Evolutionary conservation across 495 filamentous ascomycete genomes (phyloP), one percentile per base, ranked within the genome.

Genomic region (Hyaloscypha hepaticicola): DNA sequence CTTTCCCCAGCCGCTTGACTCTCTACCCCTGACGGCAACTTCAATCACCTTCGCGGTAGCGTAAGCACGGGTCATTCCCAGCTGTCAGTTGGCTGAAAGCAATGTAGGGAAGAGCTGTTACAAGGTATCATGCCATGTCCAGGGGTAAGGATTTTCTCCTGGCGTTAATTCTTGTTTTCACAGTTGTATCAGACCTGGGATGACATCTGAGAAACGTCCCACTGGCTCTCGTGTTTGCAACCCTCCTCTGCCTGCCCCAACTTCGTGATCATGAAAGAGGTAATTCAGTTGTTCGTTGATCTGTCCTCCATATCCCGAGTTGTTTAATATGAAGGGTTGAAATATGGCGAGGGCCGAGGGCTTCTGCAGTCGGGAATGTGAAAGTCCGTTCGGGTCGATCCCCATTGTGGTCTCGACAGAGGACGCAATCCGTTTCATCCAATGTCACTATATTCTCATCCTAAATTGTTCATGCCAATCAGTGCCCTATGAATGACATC

Each of bases 381-480:
- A 16, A 1, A 16, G 38, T 45, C 38, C 38, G 38, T 19, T 45
- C 38, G 6, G 6, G 38, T 45, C 38, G 38, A 45, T 45, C 38
- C 38, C 38, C 14, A 45, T 45, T 19, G 4, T 45, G 4, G 38
- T 45, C 16, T 45, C 19, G 38, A 45, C 38, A 56, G 28, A n/a
- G 11, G 11, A 21, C 53, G 8, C 0, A 25, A 56, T 33, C 33
- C 53, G 53, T 56, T 56, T 56, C 53, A 56, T 56, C 26, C 11
- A 56, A 56, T 56, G 53, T 33, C 53, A 56, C 27, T 31, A 3
- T 33, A 8, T 56, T 28, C 25, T 56, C 28, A 1, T 56, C 53
- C 1, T 52, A 16, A 16, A 9, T n/a, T 19, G 16, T 53, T 28
- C 21, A 28, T 28, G 1, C 21, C 50, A 45, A 45, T 45, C 16